Base-by-base conservation (phyloP, 352 stramenopile species). In the Globisporangium splendens region DNA sequence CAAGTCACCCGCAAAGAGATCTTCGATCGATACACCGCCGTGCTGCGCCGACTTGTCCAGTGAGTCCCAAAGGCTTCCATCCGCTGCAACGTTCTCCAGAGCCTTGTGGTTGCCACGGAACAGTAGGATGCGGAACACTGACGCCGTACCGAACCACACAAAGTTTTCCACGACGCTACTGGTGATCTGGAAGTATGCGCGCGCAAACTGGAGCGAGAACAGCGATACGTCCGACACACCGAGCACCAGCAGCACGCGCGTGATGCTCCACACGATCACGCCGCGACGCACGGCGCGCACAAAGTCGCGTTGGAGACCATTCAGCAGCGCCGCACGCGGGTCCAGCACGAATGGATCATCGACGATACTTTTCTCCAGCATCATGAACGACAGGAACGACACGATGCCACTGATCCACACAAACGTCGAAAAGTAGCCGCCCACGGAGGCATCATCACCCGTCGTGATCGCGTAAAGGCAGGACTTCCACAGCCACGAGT, bases 311-410 rank as follows among this genome's bases (percentile, higher is more conserved):
- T 79, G 69, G 41, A 86, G 62, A 8, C 49, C 61, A 18, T 46
- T 59, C 10, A 67, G 41, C 3, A 86, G 75, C 20, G 74, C 69
- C 8, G 67, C 62, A 3, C 67, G 64, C 6, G 76, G 76, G 43
- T 86, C 69, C 43, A 84, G 59, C 39, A 77, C 74, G 50, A 86
- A 86, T 46, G 72, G 76, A 47, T 86, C 72, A 22, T 78, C 57
- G 2, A 24, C 56, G 13, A 86, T 41, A 56, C 70, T 75, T 20
- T 69, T 61, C 48, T 86, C 77, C 17, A 84, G 33, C 15, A 65
- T 22, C 28, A 83, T 50, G 39, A 82, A 77, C 7, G 71, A 82
- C 18, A 70, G 21, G 50, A 83, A 87, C 10, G 74, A 50, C 47
- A 85, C 66, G 21, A 75, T 8, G 15, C 70, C 74, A 13, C 74